Conservation (phyloP, 116 monocot species). For the Thalassia testudinum region DNA sequence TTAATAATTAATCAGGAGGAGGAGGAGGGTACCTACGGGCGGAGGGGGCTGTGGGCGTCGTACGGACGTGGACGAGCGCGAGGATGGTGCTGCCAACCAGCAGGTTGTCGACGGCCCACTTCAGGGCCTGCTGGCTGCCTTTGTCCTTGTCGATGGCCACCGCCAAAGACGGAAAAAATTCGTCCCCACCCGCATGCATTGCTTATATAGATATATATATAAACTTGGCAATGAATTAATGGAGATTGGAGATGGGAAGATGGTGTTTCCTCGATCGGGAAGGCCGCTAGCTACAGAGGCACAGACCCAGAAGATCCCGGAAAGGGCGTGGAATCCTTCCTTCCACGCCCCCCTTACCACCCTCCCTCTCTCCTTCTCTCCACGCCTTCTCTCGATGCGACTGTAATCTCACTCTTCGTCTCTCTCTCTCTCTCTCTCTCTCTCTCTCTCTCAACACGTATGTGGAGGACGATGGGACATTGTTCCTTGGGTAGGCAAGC, state of each 20-base stretch:
- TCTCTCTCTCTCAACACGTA: too few species aligned
- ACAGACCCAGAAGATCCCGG: not conserved
- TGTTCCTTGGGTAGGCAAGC: too few species aligned
- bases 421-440: too few species aligned
- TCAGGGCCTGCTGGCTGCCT: slow-evolving; percentile 25
- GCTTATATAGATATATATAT: too few species aligned
- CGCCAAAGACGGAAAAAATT: slow-evolving; percentile 3
- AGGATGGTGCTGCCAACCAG: slow-evolving; percentile 4
- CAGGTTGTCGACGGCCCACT: slow-evolving; percentile 36
- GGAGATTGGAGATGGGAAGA: not conserved
- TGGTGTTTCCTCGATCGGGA: not conserved
- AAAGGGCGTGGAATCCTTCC: not conserved
- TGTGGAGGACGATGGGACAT: too few species aligned
- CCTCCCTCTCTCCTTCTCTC: too few species aligned
- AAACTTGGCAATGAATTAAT: not conserved
- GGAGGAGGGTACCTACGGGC: slow-evolving; percentile 16
- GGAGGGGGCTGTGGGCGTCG: not conserved
- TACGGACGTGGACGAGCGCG: slow-evolving; percentile 12
- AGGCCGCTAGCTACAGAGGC: too few species aligned
- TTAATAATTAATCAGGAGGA: too few species aligned
- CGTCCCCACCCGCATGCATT: too few species aligned
- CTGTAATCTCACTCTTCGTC: too few species aligned
- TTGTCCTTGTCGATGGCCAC: slow-evolving; percentile 27
- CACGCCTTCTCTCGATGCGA: too few species aligned
- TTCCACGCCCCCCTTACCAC: too few species aligned